Conservation (phyloP, 1,139 yeast species). For the Meyerozyma athensensis region DNA sequence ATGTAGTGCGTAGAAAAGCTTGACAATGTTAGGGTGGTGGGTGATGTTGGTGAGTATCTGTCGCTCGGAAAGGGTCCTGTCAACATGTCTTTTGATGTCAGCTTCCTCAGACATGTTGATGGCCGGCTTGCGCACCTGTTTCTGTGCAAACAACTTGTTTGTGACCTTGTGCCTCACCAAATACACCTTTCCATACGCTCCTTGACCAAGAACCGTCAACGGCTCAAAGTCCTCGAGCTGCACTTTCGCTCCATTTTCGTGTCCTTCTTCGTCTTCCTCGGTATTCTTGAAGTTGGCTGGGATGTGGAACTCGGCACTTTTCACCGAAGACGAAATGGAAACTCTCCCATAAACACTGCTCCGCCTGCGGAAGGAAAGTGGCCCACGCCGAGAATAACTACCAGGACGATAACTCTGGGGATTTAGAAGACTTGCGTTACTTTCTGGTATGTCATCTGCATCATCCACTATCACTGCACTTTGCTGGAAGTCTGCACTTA, state of each 20-base stretch:
- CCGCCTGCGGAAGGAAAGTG: constrained; percentile 12
- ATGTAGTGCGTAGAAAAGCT: constrained; percentile 31
- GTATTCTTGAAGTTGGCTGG: constrained; percentile 17
- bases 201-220: constrained; percentile 37
- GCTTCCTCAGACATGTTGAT: constrained; percentile 15
- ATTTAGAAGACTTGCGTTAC: constrained; percentile 4
- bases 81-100: constrained; percentile 7
- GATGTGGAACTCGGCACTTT: constrained; percentile 17
- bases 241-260: constrained; percentile 10
- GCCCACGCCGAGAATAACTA: neutral
- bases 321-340: constrained; percentile 17
- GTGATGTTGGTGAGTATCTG: constrained; percentile 37
- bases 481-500: constrained; percentile 9
- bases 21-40: constrained; percentile 31
- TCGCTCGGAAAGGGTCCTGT: constrained; percentile 36
- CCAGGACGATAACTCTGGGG: neutral
- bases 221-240: constrained; percentile 30
- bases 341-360: constrained; percentile 21
- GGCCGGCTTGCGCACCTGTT: constrained; percentile 36
- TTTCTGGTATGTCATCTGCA: constrained; percentile 6
- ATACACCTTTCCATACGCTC: constrained; percentile 41
- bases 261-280: constrained; percentile 3
- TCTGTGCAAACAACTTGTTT: constrained; percentile 36
- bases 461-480: constrained; percentile 6
- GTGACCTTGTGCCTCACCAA: constrained; percentile 31